Percentiles rank a stretch among this genome's conserved stretches.
Conservation (phyloP, 306 rosid species). For the Pueraria montana region DNA sequence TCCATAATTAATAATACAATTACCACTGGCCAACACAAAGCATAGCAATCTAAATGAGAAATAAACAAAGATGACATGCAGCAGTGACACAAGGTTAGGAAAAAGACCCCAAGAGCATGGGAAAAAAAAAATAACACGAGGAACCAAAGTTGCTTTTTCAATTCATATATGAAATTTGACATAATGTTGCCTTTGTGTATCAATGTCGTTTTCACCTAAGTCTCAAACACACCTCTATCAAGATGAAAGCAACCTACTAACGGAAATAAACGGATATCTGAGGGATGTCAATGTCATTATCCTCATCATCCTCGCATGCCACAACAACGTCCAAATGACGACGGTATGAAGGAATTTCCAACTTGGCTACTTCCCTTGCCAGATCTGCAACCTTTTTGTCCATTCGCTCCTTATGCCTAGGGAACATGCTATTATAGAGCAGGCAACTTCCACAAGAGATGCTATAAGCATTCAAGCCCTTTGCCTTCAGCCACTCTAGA, state of each 20-base stretch:
- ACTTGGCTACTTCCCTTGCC: slow-evolving; percentile 83
- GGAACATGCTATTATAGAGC: slow-evolving; percentile 82
- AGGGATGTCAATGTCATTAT: slow-evolving; percentile 84
- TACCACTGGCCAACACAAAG: neutral
- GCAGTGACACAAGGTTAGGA: neutral
- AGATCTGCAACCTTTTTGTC: slow-evolving; percentile 82
- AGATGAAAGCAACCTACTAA: slow-evolving; percentile 57
- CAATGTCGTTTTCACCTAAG: slow-evolving; percentile 40
- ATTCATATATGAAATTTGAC: slow-evolving; percentile 42
- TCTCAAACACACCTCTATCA: slow-evolving; percentile 29
- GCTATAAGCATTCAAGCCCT: slow-evolving; percentile 84
- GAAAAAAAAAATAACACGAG: neutral
- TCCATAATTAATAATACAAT: too few species aligned
- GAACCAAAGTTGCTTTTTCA: slow-evolving; percentile 15
- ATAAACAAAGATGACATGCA: neutral
- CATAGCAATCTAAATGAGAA: neutral
- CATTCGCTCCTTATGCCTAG: slow-evolving; percentile 80
- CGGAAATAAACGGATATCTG: slow-evolving; percentile 80
- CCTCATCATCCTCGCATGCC: slow-evolving; percentile 91
- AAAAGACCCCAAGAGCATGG: neutral
- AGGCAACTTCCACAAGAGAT: slow-evolving; percentile 86
- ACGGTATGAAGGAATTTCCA: slow-evolving; percentile 79
- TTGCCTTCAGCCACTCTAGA: slow-evolving; percentile 74
- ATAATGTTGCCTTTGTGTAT: slow-evolving; percentile 7
- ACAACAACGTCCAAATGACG: slow-evolving; percentile 84